Evolutionary conservation across 2,329 filamentous ascomycete species (phyloP).

Genomic region (Colletotrichum agaves): DNA sequence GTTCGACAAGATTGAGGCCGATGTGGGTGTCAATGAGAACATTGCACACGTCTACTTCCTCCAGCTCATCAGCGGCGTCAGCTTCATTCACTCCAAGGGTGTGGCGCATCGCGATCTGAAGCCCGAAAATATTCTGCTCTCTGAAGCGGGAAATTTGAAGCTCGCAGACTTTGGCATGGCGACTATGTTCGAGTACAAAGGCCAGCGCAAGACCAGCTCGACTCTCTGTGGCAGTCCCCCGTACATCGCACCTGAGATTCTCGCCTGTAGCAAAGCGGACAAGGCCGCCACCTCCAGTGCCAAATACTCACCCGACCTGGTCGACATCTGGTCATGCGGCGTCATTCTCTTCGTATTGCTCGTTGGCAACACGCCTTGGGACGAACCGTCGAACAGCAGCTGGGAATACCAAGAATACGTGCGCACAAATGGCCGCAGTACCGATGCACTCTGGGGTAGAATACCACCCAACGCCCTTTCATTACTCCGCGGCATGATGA

Average conservation of each 20-base stretch:
- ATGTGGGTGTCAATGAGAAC: slow-evolving; percentile 92
- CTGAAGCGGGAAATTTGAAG: slow-evolving; percentile 86
- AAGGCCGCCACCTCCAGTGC: slow-evolving; percentile 57
- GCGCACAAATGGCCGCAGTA: slow-evolving; percentile 80
- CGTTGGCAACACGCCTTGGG: slow-evolving; percentile 98
- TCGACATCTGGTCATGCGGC: slow-evolving; percentile 97
- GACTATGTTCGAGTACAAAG: slow-evolving; percentile 91
- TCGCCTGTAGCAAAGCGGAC: slow-evolving; percentile 61
- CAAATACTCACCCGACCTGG: slow-evolving; percentile 81
- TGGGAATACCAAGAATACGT: slow-evolving; percentile 94
- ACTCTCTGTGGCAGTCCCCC: slow-evolving; percentile 96
- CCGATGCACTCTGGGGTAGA: slow-evolving; percentile 86
- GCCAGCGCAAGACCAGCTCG: slow-evolving; percentile 81
- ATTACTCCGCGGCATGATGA: slow-evolving; percentile 92
- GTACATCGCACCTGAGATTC: slow-evolving; percentile 96
- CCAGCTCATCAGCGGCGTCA: slow-evolving; percentile 89
- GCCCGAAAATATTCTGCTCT: slow-evolving; percentile 94
- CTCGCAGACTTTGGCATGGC: slow-evolving; percentile 97
- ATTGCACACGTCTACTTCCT: slow-evolving; percentile 97
- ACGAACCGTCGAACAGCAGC: slow-evolving; percentile 85
- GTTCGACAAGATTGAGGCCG: slow-evolving; percentile 99
- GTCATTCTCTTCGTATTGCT: slow-evolving; percentile 97
- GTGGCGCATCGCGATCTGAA: slow-evolving; percentile 93
- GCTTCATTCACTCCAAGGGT: slow-evolving; percentile 95
- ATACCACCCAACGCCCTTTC: slow-evolving; percentile 81